phyloP scores from a whole-genome alignment of 768 basidiomycete species.

The Gyrodon lividus region DNA sequence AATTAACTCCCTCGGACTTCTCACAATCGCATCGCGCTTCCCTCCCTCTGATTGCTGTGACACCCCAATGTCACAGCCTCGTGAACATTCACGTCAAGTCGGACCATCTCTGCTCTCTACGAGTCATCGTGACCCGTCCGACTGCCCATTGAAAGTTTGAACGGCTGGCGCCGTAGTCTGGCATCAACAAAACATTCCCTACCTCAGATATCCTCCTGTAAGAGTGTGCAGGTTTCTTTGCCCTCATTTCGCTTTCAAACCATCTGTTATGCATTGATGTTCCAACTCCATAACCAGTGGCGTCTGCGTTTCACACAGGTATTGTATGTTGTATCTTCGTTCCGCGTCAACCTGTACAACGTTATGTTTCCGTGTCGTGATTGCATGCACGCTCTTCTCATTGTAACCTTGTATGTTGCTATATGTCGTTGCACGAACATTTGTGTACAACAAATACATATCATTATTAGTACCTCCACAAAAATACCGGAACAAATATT shows the following conservation, averaged over 20 bases:
- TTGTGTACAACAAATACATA: constrained; percentile 5
- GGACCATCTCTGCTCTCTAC: constrained; percentile 4
- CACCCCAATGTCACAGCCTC: not conserved
- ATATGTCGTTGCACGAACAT: no score
- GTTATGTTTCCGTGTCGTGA: not conserved
- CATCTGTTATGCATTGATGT: no score
- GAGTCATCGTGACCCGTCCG: not conserved
- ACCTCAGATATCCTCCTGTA: constrained; percentile 20
- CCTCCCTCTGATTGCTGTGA: constrained; percentile 8
- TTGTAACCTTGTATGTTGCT: no score
- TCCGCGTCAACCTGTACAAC: not conserved
- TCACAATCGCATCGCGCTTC: constrained; percentile 1
- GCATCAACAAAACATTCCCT: constrained; percentile 3
- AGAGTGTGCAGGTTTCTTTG: constrained; percentile 6
- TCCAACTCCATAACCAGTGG: not conserved
- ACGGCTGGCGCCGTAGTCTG: not conserved
- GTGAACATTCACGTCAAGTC: not conserved
- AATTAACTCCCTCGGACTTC: constrained; percentile 20
- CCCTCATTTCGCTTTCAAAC: constrained; percentile 6
- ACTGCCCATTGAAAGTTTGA: not conserved
- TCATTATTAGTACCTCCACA: constrained; percentile 4
- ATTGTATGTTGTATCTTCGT: not conserved
- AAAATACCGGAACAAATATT: not conserved
- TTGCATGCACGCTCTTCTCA: not conserved
- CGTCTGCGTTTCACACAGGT: constrained; percentile 6